A percentile compares a stretch with the other conserved stretches of the same genome.
phyloP scores from a whole-genome alignment of 2,329 filamentous ascomycete species.

The Didymella keratinophila region DNA sequence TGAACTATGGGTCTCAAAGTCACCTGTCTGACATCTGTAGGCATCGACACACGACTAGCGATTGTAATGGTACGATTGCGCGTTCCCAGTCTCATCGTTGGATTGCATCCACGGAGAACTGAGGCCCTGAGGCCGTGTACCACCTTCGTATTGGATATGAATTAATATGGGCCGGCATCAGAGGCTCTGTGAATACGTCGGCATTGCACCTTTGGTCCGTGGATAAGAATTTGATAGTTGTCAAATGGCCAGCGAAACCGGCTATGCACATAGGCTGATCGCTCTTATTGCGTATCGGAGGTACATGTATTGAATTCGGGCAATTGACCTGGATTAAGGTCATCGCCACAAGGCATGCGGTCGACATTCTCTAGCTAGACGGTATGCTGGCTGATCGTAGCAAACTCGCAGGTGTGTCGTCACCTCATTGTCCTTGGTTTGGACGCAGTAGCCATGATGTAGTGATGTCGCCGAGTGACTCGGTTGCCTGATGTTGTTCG shows the following conservation, averaged over 20 bases:
- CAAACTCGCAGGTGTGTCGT: background rate
- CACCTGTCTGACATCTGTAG: too few species aligned
- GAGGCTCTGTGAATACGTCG: background rate
- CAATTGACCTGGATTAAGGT: too few species aligned
- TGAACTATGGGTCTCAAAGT: too few species aligned
- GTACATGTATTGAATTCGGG: too few species aligned
- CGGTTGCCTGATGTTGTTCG: background rate
- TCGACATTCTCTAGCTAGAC: too few species aligned
- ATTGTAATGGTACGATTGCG: too few species aligned
- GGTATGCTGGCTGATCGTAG: background rate
- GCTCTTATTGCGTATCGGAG: too few species aligned
- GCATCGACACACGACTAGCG: too few species aligned
- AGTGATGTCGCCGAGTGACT: too few species aligned
- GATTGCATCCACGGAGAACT: background rate
- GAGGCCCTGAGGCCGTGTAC: too few species aligned
- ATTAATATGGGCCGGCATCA: background rate
- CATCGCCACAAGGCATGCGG: too few species aligned
- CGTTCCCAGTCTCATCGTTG: background rate
- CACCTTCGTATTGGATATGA: background rate
- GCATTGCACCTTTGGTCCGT: background rate
- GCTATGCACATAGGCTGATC: too few species aligned
- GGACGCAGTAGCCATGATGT: background rate
- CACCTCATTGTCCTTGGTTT: background rate
- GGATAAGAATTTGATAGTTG: background rate
- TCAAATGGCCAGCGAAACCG: background rate